These are phyloP conservation scores for Daldinia childiae DNA, from an alignment of 495 filamentous ascomycete species.

Conservation along the genomic window DNA sequence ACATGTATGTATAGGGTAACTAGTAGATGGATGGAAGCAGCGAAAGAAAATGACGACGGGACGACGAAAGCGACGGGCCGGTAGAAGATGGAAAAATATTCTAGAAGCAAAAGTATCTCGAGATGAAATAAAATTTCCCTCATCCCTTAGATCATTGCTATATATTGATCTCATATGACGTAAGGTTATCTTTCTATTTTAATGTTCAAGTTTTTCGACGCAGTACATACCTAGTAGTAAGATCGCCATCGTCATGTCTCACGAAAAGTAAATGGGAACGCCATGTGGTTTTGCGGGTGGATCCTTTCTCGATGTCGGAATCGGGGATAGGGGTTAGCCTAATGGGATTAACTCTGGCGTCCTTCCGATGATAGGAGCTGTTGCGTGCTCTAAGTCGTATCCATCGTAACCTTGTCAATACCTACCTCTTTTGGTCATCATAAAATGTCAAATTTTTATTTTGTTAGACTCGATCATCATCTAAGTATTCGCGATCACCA, in stretches of 20 bases:
- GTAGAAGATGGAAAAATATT: background rate
- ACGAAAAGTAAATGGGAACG: background rate
- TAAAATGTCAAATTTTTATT: background rate
- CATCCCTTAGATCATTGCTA: no score
- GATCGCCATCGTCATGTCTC: background rate
- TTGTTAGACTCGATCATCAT: conserved; percentile 4
- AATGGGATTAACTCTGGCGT: conserved; percentile 27
- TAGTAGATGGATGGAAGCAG: no score
- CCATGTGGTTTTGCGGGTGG: conserved; percentile 17
- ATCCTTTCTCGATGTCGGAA: conserved; percentile 24
- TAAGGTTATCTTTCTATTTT: background rate
- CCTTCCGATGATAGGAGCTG: conserved; percentile 16
- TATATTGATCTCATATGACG: no score
- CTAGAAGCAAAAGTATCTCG: no score
- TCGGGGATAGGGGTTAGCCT: conserved; percentile 30
- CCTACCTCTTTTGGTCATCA: conserved; percentile 2
- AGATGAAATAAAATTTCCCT: no score
- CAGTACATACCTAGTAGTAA: no score
- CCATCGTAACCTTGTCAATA: conserved; percentile 20
- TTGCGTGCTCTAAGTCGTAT: conserved; percentile 22
- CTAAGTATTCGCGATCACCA: background rate
- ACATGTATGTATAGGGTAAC: background rate
- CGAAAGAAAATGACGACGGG: conserved; percentile 10
- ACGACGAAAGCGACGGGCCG: conserved; percentile 29
- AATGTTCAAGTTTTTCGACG: background rate